Percentiles rank a stretch among this genome's conserved stretches.
phyloP scores from a whole-genome alignment of 345 rosid species.

The Eucalyptus curtisii region DNA sequence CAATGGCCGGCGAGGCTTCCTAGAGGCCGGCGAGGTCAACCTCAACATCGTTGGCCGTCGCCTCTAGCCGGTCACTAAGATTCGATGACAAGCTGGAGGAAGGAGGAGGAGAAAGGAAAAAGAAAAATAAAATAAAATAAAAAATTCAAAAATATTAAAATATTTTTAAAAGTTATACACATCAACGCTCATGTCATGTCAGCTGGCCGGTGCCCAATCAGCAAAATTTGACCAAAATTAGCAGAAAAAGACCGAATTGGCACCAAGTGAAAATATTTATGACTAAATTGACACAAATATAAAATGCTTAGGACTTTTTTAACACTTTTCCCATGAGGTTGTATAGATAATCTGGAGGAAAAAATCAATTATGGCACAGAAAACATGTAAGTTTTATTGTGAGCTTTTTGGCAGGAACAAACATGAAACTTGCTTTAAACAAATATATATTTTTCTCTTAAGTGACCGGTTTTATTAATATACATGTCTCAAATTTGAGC shows the following conservation, averaged over 20 bases:
- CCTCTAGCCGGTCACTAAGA: fast-evolving
- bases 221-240: too few species aligned
- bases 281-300: fast-evolving
- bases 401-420: neutral
- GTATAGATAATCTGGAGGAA: neutral
- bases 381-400: neutral
- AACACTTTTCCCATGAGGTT: neutral
- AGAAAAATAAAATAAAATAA: too few species aligned
- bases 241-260: fast-evolving
- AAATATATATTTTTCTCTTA: neutral
- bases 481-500: neutral
- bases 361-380: neutral
- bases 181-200: too few species aligned
- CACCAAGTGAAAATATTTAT: fast-evolving
- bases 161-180: too few species aligned
- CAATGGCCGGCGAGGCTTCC: too few species aligned
- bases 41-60: fast-evolving
- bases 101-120: too few species aligned
- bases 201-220: too few species aligned
- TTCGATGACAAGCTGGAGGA: fast-evolving
- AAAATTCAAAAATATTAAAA: too few species aligned
- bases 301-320: too few species aligned
- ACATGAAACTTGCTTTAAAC: neutral
- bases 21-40: fast-evolving
- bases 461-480: neutral